phyloP scores from a whole-genome alignment of 495 filamentous ascomycete genomes.

The Haplographium delicatum region DNA sequence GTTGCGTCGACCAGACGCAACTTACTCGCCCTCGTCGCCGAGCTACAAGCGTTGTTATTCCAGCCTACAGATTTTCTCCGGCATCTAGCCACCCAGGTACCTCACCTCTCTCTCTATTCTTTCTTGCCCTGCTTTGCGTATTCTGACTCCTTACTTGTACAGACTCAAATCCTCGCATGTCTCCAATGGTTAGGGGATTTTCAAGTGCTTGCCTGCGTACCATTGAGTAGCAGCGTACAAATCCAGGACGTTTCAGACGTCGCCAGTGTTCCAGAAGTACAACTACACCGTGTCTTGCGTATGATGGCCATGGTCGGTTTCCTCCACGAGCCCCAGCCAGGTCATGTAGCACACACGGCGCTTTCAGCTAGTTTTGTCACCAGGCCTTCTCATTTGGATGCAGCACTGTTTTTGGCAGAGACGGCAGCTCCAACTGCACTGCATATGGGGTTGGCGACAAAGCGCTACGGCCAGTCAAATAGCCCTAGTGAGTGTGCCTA shows the following conservation, averaged over 20 bases:
- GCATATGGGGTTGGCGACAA: slow-evolving; percentile 33
- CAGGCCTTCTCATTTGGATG: slow-evolving; percentile 30
- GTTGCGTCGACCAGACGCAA: too few relatives aligned
- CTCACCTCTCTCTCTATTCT: too few relatives aligned
- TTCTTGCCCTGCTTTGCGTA: not conserved
- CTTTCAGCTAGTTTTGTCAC: slow-evolving; percentile 35
- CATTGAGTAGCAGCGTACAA: slow-evolving; percentile 29
- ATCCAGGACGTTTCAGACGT: slow-evolving; percentile 36
- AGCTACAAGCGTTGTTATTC: not conserved
- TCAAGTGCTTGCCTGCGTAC: slow-evolving; percentile 39
- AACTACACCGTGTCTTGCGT: slow-evolving; percentile 32
- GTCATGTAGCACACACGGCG: slow-evolving; percentile 32
- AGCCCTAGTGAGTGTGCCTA: slow-evolving; percentile 15
- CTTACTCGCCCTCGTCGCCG: too few relatives aligned
- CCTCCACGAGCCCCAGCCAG: slow-evolving; percentile 32
- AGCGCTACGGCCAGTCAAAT: slow-evolving; percentile 20
- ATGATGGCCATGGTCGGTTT: slow-evolving; percentile 36
- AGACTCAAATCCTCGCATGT: slow-evolving; percentile 37
- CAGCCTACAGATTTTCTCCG: slow-evolving; percentile 19
- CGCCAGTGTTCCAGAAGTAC: slow-evolving; percentile 28
- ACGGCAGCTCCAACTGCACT: slow-evolving; percentile 30
- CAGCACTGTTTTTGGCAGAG: slow-evolving; percentile 34
- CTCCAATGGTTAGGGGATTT: slow-evolving; percentile 40
- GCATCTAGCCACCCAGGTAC: slow-evolving; percentile 6
- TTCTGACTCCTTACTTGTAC: not conserved